Evolutionary conservation across 805 yeast genomes (phyloP), one percentile per base, ranked within the genome.

Genomic region (Starmerella bombicola): DNA sequence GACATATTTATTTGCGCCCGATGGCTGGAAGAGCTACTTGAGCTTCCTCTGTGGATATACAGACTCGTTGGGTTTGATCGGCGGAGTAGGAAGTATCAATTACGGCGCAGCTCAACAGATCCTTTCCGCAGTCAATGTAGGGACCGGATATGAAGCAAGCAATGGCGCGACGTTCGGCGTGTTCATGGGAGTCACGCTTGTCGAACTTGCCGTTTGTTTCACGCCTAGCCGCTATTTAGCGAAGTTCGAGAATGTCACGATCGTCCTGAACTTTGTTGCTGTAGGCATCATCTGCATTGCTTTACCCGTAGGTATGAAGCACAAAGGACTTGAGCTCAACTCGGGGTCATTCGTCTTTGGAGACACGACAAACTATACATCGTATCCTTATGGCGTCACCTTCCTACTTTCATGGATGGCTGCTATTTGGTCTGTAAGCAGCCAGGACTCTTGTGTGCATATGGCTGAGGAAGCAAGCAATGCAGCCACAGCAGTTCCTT

Each of bases 391-490:
- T 26, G 82, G 81, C 23, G 74, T 77, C 73, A 68, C 73, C 34
- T 71, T 65, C 56, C 50, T 64, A 43, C 58, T 67, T 43, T 57
- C 75, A 48, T 71, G 75, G 68, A 68, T 75, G 73, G 76, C 83
- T 0, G 75, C 77, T 1, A 70, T 77, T 43, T 79, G 86, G 85
- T 76, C 82, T 16, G 77, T 78, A 55, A 80, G 80, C 20, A 75
- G 80, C 0, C 78, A 76, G 56, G 85, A 78, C 56, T 71, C 80
- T 6, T 74, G 78, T 51, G 74, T 78, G 37, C 84, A 78, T 61
- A 73, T 76, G 73, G 66, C 78, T 18, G 86, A 78, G 57, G 84
- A 78, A 57, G 79, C 79, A 20, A 63, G 65, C 40, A 71, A 76
- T 53, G 78, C 84, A 18, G 63, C 74, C 3, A 64, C 64, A 37